Evolutionary conservation across 202 grass and related monocot species (phyloP), one percentile per base, ranked within the genome.

Genomic region (Panicum virgatum): DNA sequence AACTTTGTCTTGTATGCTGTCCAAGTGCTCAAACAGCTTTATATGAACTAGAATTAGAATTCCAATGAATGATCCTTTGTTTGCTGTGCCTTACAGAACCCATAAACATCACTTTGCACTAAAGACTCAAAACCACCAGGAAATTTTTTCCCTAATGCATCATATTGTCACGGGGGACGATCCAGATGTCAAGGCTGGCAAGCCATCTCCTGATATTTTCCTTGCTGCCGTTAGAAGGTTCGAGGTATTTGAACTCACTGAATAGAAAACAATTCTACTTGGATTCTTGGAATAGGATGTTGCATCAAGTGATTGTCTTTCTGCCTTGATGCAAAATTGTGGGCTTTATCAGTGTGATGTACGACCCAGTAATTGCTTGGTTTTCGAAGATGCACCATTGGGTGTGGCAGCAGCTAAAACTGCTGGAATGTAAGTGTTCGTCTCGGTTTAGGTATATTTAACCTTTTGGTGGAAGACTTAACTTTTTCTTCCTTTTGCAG

Each of bases 151-250:
- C 36, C 25, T 86, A 66, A 98, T 95, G 96, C 88, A 95, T 88
- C 96, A 98, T 80, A 78, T 91, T 58, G 92, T 93, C 53, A 93
- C 87, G 60, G 96, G 90, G 14, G 90, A 98, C 81, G 92, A 93
- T 73, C 89, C 85, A 16, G 88, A 93, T 37, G 96, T 98, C 65
- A 98, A 91, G 75, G 69, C 86, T 46, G 90, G 92, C 30, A 95
- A 98, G 77, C 96, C 92, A 83, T 93, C 85, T 82, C 92, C 96
- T 76, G 96, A 95, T 75, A 82, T 95, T 80, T 98, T 95, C 72
- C 90, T 91, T 78, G 73, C 90, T 42, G 96, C 96, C 82, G 80
- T 89, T 69, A 88, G 78, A 39, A 91, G 89, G 64, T 98, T 92
- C 76, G 86, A 95, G 89, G 92, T 92, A 73, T 36, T 45, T 51